Conservation (phyloP, 108 stramenopile genomes). For the Skeletonema marinoi region DNA sequence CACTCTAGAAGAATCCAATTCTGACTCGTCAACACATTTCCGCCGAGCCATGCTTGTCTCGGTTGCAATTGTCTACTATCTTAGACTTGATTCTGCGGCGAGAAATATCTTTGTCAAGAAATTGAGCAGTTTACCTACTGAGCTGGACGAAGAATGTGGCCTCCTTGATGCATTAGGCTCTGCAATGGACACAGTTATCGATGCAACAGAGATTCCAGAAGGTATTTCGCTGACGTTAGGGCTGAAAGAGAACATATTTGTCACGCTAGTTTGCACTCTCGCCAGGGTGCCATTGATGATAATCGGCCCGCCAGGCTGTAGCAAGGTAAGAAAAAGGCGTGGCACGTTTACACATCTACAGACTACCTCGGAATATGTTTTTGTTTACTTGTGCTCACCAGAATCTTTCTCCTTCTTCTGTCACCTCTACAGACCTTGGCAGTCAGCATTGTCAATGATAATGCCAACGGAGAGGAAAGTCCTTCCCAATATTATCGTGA, state of each 20-base stretch:
- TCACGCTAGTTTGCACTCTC: conserved; percentile 27
- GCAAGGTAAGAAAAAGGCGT: neutral
- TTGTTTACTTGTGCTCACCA: neutral
- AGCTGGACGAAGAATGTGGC: conserved; percentile 4
- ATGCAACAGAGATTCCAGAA: conserved; percentile 20
- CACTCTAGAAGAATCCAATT: neutral
- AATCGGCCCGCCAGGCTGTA: conserved; percentile 15
- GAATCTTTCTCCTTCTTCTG: neutral
- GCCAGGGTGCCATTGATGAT: conserved; percentile 30
- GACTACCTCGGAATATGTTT: neutral
- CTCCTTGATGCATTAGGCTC: conserved; percentile 16
- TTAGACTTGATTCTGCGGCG: conserved; percentile 12
- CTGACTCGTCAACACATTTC: neutral
- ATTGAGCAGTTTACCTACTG: conserved; percentile 13
- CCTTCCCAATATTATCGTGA: conserved; percentile 18
- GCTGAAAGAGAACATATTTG: conserved; percentile 38
- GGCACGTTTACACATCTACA: no score
- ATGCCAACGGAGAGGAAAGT: conserved; percentile 39
- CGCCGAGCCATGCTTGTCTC: conserved; percentile 27
- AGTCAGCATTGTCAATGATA: conserved; percentile 38
- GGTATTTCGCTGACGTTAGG: conserved; percentile 26
- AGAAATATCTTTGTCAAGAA: conserved; percentile 11
- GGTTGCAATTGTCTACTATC: conserved; percentile 34
- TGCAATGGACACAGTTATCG: conserved; percentile 17
- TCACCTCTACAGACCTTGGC: conserved; percentile 18